Evolutionary conservation across 441 rosid genomes (phyloP), one percentile per base, ranked within the genome.

Genomic region (Hura crepitans): DNA sequence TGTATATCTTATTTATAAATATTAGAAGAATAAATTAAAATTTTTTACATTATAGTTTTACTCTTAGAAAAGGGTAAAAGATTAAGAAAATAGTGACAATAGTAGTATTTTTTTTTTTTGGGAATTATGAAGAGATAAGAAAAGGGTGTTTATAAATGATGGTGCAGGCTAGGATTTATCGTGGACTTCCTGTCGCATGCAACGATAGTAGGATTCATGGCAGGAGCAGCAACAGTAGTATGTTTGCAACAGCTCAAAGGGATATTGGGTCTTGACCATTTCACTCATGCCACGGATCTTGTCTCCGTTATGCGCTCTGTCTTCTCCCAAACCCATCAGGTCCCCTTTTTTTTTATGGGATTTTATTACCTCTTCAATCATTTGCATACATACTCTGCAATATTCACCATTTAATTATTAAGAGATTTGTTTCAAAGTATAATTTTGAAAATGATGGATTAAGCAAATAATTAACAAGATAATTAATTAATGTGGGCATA

Each of bases 151-250:
- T 33, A 33, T 33, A 33, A 39, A 39, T 39, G 13, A 10, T 11
- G 14, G 15, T 72, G 86, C 89, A 91, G 98, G 83, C 81, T 94
- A 75, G 98, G 98, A 76, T 91, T 94, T 45, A 75, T 94, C 25
- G 98, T 91, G 86, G 98, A 94, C 66, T 88, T 94, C 71, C 84
- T 92, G 61, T 94, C 98, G 63, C 98, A 94, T 78, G 96, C 97
- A 75, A 84, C 98, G 66, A 91, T 91, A 73, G 95, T 94, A 72
- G 98, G 98, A 20, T 94, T 91, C 82, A 94, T 91, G 98, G 97
- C 83, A 69, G 98, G 98, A 73, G 98, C 96, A 66, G 98, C 98
- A 2, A 91, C 97, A 1, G 97, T 94, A 35, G 97, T 94, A 56
- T 83, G 88, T 70, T 77, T 91, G 65, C 98, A 94, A 69, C 98